A percentile compares a stretch with the other conserved stretches of the same genome.
Conservation (phyloP, 805 yeast species). For the Danielia oregonensis region DNA sequence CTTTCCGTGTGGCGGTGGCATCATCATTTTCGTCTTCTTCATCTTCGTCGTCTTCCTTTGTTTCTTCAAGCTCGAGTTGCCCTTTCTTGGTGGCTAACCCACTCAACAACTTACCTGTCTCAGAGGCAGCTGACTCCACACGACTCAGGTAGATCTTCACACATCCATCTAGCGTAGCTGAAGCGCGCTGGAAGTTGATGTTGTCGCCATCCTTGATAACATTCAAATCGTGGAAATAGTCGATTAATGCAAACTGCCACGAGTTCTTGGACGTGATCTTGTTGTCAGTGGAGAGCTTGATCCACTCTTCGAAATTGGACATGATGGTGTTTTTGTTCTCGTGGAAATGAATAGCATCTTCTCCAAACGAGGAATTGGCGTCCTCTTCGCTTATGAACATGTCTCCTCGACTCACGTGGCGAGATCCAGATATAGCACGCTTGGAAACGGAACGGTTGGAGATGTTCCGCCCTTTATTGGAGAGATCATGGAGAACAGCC, state of each 20-base stretch:
- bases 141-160: conserved; percentile 88
- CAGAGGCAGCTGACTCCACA: conserved; percentile 87
- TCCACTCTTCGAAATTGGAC: conserved; percentile 47
- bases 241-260: conserved; percentile 89
- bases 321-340: conserved; percentile 41
- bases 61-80: conserved; percentile 24
- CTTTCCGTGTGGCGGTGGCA: conserved; percentile 15
- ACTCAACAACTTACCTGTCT: conserved; percentile 78
- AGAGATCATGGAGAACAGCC: conserved; percentile 23
- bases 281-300: conserved; percentile 44
- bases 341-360: conserved; percentile 40
- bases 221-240: conserved; percentile 82
- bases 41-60: conserved; percentile 20
- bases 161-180: conserved; percentile 91
- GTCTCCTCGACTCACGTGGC: conserved; percentile 19
- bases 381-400: conserved; percentile 14
- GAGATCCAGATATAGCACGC: conserved; percentile 19
- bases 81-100: conserved; percentile 51
- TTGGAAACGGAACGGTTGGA: conserved; percentile 20
- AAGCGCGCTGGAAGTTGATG: conserved; percentile 86
- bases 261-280: conserved; percentile 81
- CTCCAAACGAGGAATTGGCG: conserved; percentile 20
- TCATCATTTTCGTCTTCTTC: conserved; percentile 19
- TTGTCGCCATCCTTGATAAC: conserved; percentile 68
- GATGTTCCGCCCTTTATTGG: conserved; percentile 27